Conservation (phyloP, 129 eudicot genomes). For the Saussurea involucrata region DNA sequence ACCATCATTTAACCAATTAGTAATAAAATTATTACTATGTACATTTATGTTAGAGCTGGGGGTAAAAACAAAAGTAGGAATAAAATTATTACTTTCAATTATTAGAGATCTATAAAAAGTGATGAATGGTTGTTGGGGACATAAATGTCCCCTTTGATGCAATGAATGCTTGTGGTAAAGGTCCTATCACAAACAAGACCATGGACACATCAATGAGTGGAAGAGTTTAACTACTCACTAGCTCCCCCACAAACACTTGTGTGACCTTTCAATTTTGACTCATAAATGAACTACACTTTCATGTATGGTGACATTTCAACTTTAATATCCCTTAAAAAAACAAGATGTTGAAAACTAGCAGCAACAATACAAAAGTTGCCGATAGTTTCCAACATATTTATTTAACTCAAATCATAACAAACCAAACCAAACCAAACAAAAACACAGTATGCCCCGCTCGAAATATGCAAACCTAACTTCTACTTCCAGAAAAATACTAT, state of each 20-base stretch:
- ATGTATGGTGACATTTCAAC: background rate
- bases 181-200: constrained; percentile 32
- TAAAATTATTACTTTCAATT: background rate
- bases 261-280: background rate
- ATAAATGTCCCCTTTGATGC: constrained; percentile 9
- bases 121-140: constrained; percentile 5
- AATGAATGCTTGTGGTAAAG: constrained; percentile 6
- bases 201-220: constrained; percentile 8
- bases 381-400: background rate
- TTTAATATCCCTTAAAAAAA: background rate
- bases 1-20: no score
- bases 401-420: background rate
- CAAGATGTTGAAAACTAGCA: background rate
- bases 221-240: constrained; percentile 3
- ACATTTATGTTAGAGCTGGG: background rate
- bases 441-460: background rate
- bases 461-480: background rate
- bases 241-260: constrained; percentile 20
- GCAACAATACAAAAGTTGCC: background rate
- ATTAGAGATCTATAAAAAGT: background rate
- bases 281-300: constrained; percentile 22
- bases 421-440: background rate
- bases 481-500: background rate
- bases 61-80: no score
- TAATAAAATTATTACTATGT: no score